Evolutionary conservation across 768 basidiomycete species (phyloP).

Genomic region (Clavaria fumosa): DNA sequence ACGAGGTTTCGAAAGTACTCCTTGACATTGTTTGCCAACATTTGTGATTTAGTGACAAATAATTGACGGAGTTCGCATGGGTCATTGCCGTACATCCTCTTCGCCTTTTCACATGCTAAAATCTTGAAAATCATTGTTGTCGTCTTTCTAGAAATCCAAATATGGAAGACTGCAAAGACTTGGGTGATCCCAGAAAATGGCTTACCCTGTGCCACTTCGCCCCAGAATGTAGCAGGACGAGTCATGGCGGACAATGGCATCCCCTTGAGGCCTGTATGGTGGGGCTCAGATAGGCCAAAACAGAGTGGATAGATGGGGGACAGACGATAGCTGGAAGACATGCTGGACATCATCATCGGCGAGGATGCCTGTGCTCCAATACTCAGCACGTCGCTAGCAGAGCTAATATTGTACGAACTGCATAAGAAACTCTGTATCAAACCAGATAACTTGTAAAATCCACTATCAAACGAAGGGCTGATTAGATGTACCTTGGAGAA

Average conservation of each 20-base stretch:
- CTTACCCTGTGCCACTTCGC: slow-evolving; percentile 60
- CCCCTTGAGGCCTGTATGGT: slow-evolving; percentile 27
- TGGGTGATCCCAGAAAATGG: neutral
- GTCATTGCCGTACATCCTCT: slow-evolving; percentile 21
- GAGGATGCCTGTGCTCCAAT: slow-evolving; percentile 28
- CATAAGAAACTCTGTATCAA: slow-evolving; percentile 18
- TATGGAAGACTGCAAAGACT: neutral
- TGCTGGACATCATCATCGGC: slow-evolving; percentile 33
- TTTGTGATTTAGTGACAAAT: slow-evolving; percentile 56
- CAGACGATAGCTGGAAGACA: slow-evolving; percentile 30
- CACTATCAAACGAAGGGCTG: slow-evolving; percentile 1
- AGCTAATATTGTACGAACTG: slow-evolving; percentile 13
- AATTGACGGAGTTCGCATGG: slow-evolving; percentile 43
- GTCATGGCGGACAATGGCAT: slow-evolving; percentile 40
- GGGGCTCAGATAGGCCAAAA: too few relatives aligned
- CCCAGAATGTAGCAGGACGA: slow-evolving; percentile 54
- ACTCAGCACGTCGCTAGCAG: neutral
- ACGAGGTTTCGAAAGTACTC: slow-evolving; percentile 43
- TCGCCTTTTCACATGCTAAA: slow-evolving; percentile 47
- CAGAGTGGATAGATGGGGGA: neutral
- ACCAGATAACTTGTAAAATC: slow-evolving; percentile 8
- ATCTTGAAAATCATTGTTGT: slow-evolving; percentile 70
- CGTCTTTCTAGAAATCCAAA: slow-evolving; percentile 37
- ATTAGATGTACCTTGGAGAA: slow-evolving; percentile 23
- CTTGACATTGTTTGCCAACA: slow-evolving; percentile 55